Percentiles rank a stretch among this genome's conserved stretches.
Conservation (phyloP, 768 basidiomycete genomes). For the Clavulina sp. region DNA sequence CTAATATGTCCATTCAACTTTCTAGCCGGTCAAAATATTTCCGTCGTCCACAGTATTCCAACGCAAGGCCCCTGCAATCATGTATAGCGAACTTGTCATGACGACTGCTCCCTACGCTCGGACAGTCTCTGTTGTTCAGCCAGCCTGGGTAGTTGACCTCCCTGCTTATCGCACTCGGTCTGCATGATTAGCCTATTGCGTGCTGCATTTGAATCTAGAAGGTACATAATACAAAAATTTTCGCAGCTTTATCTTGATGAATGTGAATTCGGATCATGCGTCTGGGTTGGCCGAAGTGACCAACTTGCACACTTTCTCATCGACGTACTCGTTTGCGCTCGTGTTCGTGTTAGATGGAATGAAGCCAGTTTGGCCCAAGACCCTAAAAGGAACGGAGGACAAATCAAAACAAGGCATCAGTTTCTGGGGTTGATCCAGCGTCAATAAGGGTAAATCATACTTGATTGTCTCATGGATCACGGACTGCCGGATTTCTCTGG, state of each 20-base stretch:
- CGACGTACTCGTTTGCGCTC: neutral
- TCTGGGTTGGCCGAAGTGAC: too few relatives aligned
- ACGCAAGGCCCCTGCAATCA: constrained; percentile 69
- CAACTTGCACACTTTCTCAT: neutral
- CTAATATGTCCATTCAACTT: constrained; percentile 10
- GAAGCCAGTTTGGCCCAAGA: neutral
- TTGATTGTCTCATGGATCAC: neutral
- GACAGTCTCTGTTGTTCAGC: constrained; percentile 70
- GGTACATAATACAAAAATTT: neutral
- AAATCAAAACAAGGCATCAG: too few relatives aligned
- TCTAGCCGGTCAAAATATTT: constrained; percentile 67
- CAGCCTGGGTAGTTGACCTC: constrained; percentile 24
- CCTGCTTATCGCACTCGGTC: neutral
- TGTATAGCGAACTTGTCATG: constrained; percentile 86
- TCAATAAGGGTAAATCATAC: neutral
- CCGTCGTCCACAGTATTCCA: constrained; percentile 69
- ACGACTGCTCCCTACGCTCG: constrained; percentile 80
- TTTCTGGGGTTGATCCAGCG: neutral
- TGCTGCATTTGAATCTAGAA: neutral
- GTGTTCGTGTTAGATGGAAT: neutral
- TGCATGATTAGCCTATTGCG: neutral
- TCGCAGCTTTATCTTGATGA: too few relatives aligned
- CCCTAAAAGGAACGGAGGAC: too few relatives aligned
- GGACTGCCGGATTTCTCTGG: neutral
- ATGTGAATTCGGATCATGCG: too few relatives aligned